Evolutionary conservation across 495 filamentous ascomycete species (phyloP).

Genomic region (Acidiella bohemica): DNA sequence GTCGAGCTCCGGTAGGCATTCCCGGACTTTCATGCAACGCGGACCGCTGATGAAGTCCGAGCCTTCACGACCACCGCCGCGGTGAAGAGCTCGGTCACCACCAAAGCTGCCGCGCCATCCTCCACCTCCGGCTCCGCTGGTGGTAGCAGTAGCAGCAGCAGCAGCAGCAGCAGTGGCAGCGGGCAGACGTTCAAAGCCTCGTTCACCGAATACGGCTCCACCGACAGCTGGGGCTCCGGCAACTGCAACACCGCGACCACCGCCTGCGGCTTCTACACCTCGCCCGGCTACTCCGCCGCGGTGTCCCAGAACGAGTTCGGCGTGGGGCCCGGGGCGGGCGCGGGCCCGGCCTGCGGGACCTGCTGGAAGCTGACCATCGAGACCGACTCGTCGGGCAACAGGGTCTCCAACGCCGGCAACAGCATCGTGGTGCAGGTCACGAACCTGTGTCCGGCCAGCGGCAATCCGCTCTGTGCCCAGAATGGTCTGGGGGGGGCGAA

Average conservation of each 20-base stretch:
- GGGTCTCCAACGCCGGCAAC: conserved; percentile 17
- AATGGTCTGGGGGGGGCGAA: conserved; percentile 20
- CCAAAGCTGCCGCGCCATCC: neutral
- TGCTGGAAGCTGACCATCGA: conserved; percentile 25
- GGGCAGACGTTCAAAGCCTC: conserved; percentile 17
- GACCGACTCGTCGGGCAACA: conserved; percentile 21
- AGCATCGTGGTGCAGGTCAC: conserved; percentile 27
- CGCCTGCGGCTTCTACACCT: conserved; percentile 19
- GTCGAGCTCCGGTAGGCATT: neutral
- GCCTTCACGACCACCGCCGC: conserved; percentile 2
- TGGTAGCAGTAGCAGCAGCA: neutral
- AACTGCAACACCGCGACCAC: conserved; percentile 18
- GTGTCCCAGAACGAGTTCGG: conserved; percentile 30
- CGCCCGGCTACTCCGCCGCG: conserved; percentile 21
- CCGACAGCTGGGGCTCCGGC: conserved; percentile 6
- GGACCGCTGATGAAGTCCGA: too few relatives aligned
- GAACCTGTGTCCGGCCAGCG: conserved; percentile 27
- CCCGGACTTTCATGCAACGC: neutral
- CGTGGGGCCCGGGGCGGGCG: conserved; percentile 25
- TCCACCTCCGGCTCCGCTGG: neutral
- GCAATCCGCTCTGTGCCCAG: conserved; percentile 28
- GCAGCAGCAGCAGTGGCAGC: too few relatives aligned
- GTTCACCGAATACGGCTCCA: conserved; percentile 20
- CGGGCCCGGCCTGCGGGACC: conserved; percentile 27
- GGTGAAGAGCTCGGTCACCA: neutral